These are phyloP conservation scores for Esteya vermicola DNA, from an alignment of 2,329 filamentous ascomycete species.

Conservation along the genomic window DNA sequence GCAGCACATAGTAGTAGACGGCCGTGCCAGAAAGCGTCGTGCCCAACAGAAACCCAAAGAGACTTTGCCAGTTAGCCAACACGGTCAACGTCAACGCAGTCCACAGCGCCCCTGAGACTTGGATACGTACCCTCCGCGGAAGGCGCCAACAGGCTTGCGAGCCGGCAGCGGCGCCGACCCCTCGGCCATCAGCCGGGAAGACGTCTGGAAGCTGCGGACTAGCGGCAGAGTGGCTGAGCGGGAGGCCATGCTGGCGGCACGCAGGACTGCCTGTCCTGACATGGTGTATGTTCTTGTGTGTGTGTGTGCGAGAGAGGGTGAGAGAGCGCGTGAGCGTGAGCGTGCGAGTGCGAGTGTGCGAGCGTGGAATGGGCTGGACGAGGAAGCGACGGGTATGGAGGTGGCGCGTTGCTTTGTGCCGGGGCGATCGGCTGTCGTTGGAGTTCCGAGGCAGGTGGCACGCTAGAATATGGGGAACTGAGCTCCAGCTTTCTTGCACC, in stretches of 20 bases:
- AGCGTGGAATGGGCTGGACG: no score
- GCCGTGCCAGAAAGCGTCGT: slow-evolving; percentile 63
- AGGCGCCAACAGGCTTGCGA: slow-evolving; percentile 44
- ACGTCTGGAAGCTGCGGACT: slow-evolving; percentile 35
- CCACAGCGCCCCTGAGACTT: neutral
- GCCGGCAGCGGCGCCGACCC: slow-evolving; percentile 34
- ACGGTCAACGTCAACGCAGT: neutral
- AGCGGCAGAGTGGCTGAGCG: slow-evolving; percentile 8
- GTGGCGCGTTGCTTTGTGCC: no score
- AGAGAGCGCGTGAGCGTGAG: no score
- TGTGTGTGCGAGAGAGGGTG: neutral
- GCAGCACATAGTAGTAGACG: slow-evolving; percentile 84
- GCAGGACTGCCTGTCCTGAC: slow-evolving; percentile 27
- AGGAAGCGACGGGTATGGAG: no score
- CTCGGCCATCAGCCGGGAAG: slow-evolving; percentile 27
- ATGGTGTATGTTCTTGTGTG: slow-evolving; percentile 15
- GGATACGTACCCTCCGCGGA: slow-evolving; percentile 45
- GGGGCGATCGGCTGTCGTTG: no score
- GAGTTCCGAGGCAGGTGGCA: no score
- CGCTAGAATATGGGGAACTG: neutral
- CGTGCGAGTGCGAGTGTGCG: neutral
- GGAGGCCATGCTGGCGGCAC: slow-evolving; percentile 21
- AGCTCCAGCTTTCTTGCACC: neutral
- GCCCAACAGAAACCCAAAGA: slow-evolving; percentile 86
- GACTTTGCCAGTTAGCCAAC: slow-evolving; percentile 31